phyloP scores from a whole-genome alignment of 2,329 filamentous ascomycete genomes.

The Calonectria crousiana region DNA sequence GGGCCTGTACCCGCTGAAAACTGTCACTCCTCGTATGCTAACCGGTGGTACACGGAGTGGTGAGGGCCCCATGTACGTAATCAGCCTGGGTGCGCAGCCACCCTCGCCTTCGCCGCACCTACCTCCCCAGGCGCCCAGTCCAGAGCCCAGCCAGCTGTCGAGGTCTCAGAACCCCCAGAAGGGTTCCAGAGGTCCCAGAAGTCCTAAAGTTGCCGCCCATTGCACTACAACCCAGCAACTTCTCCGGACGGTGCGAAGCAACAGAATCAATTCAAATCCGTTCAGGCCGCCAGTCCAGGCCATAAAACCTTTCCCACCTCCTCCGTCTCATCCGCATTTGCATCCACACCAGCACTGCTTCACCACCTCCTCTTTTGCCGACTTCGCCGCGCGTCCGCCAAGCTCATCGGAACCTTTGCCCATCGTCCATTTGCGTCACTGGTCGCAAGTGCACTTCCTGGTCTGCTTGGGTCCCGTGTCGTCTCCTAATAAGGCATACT shows the following conservation, averaged over 20 bases:
- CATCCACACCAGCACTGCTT: neutral
- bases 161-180: neutral
- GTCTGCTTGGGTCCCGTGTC: slow-evolving; percentile 33
- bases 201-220: slow-evolving; percentile 7
- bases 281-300: slow-evolving; percentile 18
- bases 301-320: slow-evolving; percentile 15
- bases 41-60: neutral
- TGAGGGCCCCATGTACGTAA: slow-evolving; percentile 25
- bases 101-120: slow-evolving; percentile 23
- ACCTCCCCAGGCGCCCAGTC: neutral
- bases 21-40: slow-evolving; percentile 18
- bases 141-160: neutral
- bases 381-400: slow-evolving; percentile 20
- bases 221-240: slow-evolving; percentile 11
- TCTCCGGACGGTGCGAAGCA: neutral
- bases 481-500: slow-evolving; percentile 11
- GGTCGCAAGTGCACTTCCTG: slow-evolving; percentile 37
- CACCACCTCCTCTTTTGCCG: neutral
- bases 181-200: neutral
- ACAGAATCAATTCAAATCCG: slow-evolving; percentile 18
- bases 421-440: slow-evolving; percentile 14
- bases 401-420: neutral
- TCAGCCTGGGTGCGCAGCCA: slow-evolving; percentile 29
- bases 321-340: slow-evolving; percentile 13
- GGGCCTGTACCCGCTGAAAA: slow-evolving; percentile 5